These are phyloP conservation scores for Fraxinus paxiana DNA, from an alignment of 305 asterid genomes.

Conservation along the genomic window DNA sequence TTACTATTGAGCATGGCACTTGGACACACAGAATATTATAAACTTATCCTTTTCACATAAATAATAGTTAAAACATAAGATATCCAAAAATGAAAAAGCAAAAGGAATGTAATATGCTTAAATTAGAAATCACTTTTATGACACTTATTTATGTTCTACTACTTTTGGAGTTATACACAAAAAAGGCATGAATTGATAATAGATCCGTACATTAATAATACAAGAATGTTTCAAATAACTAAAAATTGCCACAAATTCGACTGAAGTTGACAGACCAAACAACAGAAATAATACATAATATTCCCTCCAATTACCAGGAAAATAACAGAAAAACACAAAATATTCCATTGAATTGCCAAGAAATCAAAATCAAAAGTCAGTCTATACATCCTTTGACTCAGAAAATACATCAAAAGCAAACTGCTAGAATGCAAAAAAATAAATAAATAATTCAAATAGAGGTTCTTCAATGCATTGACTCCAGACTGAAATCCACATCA, in stretches of 20 bases:
- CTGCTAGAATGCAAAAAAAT: neutral
- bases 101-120: neutral
- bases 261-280: neutral
- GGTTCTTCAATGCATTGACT: neutral
- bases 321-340: neutral
- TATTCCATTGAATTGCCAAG: neutral
- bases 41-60: neutral
- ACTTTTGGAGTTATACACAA: neutral
- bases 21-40: neutral
- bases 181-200: neutral
- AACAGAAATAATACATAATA: neutral
- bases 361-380: neutral
- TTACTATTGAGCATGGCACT: neutral
- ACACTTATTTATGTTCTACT: neutral
- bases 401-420: neutral
- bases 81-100: neutral
- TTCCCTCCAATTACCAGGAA: neutral
- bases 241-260: neutral
- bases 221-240: neutral
- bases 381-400: neutral
- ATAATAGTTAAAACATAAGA: neutral
- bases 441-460: neutral
- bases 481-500: conserved; percentile 5
- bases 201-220: neutral
- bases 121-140: neutral